These are phyloP conservation scores for Cyberlindnera americana DNA, from an alignment of 805 yeast species.

Conservation along the genomic window DNA sequence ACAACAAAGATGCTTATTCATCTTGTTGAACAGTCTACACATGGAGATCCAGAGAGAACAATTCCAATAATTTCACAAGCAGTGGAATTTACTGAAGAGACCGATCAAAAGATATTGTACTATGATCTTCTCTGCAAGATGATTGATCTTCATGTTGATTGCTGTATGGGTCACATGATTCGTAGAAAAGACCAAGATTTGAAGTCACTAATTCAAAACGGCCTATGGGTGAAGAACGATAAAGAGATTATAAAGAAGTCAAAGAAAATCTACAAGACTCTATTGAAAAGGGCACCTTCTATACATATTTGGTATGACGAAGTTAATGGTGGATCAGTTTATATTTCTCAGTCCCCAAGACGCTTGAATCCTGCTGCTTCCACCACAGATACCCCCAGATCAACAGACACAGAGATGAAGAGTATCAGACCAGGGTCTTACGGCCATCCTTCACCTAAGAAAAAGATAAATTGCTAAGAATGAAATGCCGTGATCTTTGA, in stretches of 20 bases:
- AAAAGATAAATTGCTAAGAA: no score
- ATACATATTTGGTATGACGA: conserved; percentile 24
- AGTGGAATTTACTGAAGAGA: conserved; percentile 25
- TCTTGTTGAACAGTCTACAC: conserved; percentile 19
- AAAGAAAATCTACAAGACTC: conserved; percentile 24
- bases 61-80: conserved; percentile 37
- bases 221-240: conserved; percentile 32
- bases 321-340: conserved; percentile 20
- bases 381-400: no score
- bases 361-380: no score
- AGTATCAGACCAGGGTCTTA: conserved; percentile 20
- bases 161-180: conserved; percentile 36
- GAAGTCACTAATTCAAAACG: conserved; percentile 33
- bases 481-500: no score
- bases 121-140: conserved; percentile 25
- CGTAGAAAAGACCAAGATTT: conserved; percentile 26
- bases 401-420: background rate
- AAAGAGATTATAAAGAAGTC: conserved; percentile 24
- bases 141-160: conserved; percentile 28
- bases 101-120: conserved; percentile 24
- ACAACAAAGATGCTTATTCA: conserved; percentile 21
- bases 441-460: conserved; percentile 4
- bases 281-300: conserved; percentile 19
- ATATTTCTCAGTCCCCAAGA: conserved; percentile 3
- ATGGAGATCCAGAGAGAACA: conserved; percentile 32